Evolutionary conservation across 345 rosid species (phyloP), one percentile per base, ranked within the genome.

Genomic region (Hibiscus trionum): DNA sequence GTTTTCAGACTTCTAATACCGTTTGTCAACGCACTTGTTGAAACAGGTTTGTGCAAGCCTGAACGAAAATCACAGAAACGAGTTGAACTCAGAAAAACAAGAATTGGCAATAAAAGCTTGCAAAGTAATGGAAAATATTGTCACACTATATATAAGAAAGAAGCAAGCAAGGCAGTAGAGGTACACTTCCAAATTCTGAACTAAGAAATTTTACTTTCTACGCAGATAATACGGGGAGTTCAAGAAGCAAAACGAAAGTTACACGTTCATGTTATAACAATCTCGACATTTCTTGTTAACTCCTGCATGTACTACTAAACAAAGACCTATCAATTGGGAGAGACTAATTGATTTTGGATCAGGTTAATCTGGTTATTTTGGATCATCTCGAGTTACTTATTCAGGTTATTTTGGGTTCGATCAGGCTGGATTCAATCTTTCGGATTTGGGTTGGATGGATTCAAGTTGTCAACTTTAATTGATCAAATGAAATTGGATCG

Each of bases 11-110:
- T 33, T 19, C 10, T 44, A 80, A 37, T 81, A 93, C 99, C 91
- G 89, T 77, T 85, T 96, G 83, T 93, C 99, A 7, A 96, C 88
- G 49, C 99, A 96, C 78, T 96, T 96, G 74, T 71, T 79, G 81
- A 96, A 96, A 79, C 99, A 96, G 29, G 96, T 86, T 80, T 86
- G 88, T 42, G 88, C 85, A 72, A 93, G 93, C 98, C 99, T 93
- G 93, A 73, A 80, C 8, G 11, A 77, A 70, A 15, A 70, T 19
- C 71, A 44, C 26, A 71, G 50, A 49, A 74, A 64, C 14, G 17
- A 31, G 50, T 4, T 72, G 33, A 44, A 68, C 15, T 71, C 44
- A 75, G 74, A 7, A 71, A 46, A 19, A 26, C 10, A 16, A 50
- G 26, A 44, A 71, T 15, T 14, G 33, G 47, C 12, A 49, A 47